These are phyloP conservation scores for Sarocladium oryzae DNA, from an alignment of 2,329 filamentous ascomycete genomes.

Conservation along the genomic window DNA sequence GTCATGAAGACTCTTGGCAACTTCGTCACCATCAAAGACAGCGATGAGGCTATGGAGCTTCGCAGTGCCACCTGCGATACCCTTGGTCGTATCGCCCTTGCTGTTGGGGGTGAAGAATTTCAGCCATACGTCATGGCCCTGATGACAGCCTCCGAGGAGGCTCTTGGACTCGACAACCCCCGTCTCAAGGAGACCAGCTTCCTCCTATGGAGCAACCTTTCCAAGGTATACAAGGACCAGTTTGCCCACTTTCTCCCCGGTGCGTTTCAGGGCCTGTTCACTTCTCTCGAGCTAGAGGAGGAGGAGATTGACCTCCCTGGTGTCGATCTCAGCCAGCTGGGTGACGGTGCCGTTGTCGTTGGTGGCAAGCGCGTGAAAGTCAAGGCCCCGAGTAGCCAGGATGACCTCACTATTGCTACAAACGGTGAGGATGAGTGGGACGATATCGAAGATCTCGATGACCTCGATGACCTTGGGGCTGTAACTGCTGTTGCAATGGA, in stretches of 20 bases:
- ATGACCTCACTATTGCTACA: slow-evolving; percentile 49
- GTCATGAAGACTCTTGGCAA: slow-evolving; percentile 85
- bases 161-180: slow-evolving; percentile 79
- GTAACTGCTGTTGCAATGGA: slow-evolving; percentile 87
- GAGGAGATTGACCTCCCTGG: slow-evolving; percentile 79
- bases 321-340: slow-evolving; percentile 48
- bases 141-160: slow-evolving; percentile 90
- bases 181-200: slow-evolving; percentile 93
- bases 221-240: slow-evolving; percentile 84
- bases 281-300: slow-evolving; percentile 80
- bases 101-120: slow-evolving; percentile 80
- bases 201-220: slow-evolving; percentile 90
- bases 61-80: slow-evolving; percentile 87
- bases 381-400: slow-evolving; percentile 46
- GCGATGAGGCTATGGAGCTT: slow-evolving; percentile 82
- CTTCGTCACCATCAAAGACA: slow-evolving; percentile 81
- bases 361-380: slow-evolving; percentile 83
- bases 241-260: slow-evolving; percentile 73
- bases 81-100: slow-evolving; percentile 84
- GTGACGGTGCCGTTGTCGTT: slow-evolving; percentile 69
- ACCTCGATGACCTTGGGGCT: slow-evolving; percentile 76
- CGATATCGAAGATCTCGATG: slow-evolving; percentile 70
- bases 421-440: slow-evolving; percentile 50
- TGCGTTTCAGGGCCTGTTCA: slow-evolving; percentile 73
- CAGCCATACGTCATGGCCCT: slow-evolving; percentile 85